Conservation (phyloP, 2,329 filamentous ascomycete species). For the Paraphaeosphaeria minitans region DNA sequence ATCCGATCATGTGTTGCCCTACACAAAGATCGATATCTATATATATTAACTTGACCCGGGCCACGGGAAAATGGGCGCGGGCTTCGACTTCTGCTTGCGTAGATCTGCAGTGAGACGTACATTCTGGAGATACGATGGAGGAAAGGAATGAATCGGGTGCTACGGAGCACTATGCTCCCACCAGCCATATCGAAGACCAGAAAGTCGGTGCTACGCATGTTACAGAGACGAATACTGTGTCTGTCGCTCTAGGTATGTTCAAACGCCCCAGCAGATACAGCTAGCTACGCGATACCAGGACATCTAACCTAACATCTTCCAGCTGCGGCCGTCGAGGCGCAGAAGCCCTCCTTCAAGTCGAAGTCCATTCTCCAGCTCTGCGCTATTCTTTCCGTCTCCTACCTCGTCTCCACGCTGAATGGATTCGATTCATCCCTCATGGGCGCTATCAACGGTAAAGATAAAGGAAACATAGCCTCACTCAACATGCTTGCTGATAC, state of each 20-base stretch:
- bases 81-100: neutral
- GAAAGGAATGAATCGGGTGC: constrained; percentile 20
- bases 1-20: constrained; percentile 3
- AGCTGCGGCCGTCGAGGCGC: constrained; percentile 41
- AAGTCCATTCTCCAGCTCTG: constrained; percentile 40
- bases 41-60: neutral
- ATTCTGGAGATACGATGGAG: neutral
- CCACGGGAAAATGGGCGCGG: neutral
- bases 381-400: constrained; percentile 41
- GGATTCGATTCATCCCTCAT: constrained; percentile 47
- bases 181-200: constrained; percentile 30
- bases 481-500: no score
- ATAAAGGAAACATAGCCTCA: no score
- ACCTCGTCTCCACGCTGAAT: constrained; percentile 43
- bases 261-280: neutral
- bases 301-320: neutral
- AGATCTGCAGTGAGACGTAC: neutral
- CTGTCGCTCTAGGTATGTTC: constrained; percentile 36
- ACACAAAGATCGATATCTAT: neutral
- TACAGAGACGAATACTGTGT: constrained; percentile 37
- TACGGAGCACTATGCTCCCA: constrained; percentile 25
- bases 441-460: constrained; percentile 54
- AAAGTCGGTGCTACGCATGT: constrained; percentile 26
- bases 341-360: constrained; percentile 38
- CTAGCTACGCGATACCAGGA: neutral